These are phyloP conservation scores for Luzula sylvatica DNA, from an alignment of 176 grass and related monocot species.

Conservation along the genomic window DNA sequence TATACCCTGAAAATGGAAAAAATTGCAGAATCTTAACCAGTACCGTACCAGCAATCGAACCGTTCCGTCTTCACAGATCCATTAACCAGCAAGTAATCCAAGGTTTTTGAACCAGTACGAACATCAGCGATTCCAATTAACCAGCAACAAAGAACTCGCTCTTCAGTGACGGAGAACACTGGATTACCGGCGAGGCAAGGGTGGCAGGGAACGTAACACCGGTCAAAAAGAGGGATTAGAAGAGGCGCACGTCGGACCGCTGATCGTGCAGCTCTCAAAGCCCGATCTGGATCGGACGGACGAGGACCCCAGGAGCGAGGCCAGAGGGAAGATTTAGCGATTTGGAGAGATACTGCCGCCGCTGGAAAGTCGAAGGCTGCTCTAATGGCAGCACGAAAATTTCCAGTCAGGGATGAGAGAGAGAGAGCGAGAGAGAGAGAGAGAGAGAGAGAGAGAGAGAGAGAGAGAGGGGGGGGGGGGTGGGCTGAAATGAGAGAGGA, in stretches of 20 bases:
- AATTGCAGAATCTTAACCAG: too few species aligned
- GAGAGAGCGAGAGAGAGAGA: too few species aligned
- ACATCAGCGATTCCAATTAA: too few species aligned
- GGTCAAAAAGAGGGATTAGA: slow-evolving; percentile 72
- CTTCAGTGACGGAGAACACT: slow-evolving; percentile 84
- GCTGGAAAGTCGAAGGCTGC: slow-evolving; percentile 48
- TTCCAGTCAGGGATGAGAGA: slow-evolving; percentile 92
- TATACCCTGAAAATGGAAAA: too few species aligned
- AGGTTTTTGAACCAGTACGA: too few species aligned
- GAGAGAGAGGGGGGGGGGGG: too few species aligned
- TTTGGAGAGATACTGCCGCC: slow-evolving; percentile 47
- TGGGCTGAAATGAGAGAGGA: too few species aligned
- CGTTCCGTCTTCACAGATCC: too few species aligned
- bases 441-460: too few species aligned
- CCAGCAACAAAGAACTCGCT: slow-evolving; percentile 83
- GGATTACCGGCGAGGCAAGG: slow-evolving; percentile 83
- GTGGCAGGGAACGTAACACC: slow-evolving; percentile 70
- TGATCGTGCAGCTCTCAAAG: slow-evolving; percentile 41
- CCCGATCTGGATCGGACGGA: slow-evolving; percentile 55
- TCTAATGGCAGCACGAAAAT: slow-evolving; percentile 14
- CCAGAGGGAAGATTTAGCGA: slow-evolving; percentile 54
- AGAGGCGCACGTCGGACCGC: slow-evolving; percentile 57
- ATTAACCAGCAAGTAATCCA: too few species aligned
- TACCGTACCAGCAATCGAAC: too few species aligned
- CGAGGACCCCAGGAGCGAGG: slow-evolving; percentile 53